Conservation (phyloP, 306 rosid species). For the Lathyrus oleraceus region DNA sequence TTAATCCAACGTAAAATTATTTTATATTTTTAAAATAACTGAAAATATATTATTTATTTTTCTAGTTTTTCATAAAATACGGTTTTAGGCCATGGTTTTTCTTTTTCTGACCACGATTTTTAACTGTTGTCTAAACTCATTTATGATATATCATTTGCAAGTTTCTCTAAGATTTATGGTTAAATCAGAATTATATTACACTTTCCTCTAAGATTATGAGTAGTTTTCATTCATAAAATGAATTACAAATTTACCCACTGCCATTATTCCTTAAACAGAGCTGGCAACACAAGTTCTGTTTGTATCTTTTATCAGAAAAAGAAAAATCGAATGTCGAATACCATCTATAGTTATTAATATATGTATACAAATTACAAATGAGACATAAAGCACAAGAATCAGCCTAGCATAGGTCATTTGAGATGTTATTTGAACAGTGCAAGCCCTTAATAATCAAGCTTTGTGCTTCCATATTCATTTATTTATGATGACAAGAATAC, state of each 20-base stretch:
- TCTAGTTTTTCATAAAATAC: no score
- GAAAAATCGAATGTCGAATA: background rate
- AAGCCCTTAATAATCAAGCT: constrained; percentile 15
- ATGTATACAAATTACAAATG: constrained; percentile 5
- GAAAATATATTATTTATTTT: no score
- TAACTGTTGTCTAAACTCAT: no score
- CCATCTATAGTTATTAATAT: background rate
- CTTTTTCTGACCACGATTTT: no score
- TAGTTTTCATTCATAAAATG: background rate
- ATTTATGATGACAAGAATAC: constrained; percentile 19
- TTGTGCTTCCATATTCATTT: constrained; percentile 24
- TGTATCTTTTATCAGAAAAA: background rate
- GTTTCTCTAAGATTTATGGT: no score
- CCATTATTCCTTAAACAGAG: constrained; percentile 6
- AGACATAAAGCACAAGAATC: constrained; percentile 13
- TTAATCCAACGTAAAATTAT: no score
- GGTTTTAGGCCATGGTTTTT: no score
- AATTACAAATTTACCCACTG: background rate
- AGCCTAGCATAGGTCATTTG: background rate
- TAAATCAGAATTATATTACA: background rate
- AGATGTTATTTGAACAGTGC: background rate
- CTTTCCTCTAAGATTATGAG: background rate
- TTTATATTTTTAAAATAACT: no score
- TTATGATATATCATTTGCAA: no score
- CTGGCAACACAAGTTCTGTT: background rate